These are phyloP conservation scores for Hypomontagnella monticulosa DNA, from an alignment of 495 filamentous ascomycete genomes.

Conservation along the genomic window DNA sequence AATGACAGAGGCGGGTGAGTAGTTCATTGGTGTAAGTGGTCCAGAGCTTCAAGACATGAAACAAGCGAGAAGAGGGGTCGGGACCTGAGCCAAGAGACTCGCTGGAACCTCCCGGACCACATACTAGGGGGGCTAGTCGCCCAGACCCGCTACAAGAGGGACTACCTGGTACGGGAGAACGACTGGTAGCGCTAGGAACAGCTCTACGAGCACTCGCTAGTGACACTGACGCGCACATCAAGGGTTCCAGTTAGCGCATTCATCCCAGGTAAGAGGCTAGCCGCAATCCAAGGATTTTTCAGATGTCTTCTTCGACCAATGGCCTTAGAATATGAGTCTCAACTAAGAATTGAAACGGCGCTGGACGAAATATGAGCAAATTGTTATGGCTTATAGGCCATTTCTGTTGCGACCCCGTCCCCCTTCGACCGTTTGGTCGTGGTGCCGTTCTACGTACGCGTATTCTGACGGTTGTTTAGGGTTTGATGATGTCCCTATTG, in stretches of 20 bases:
- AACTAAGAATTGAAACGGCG: conserved; percentile 29
- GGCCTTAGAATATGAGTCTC: background rate
- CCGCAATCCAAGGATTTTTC: conserved; percentile 10
- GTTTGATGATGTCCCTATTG: background rate
- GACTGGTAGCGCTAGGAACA: conserved; percentile 22
- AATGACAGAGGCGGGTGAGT: conserved; percentile 35
- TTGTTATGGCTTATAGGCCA: conserved; percentile 12
- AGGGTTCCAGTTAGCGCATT: conserved; percentile 40
- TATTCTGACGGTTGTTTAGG: conserved; percentile 14
- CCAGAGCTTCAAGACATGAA: conserved; percentile 39
- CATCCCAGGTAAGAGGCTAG: conserved; percentile 8
- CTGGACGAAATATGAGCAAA: conserved; percentile 27
- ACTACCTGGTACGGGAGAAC: background rate
- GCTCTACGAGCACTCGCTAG: conserved; percentile 21
- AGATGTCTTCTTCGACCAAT: conserved; percentile 17
- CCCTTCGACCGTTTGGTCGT: background rate
- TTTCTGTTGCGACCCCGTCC: conserved; percentile 21
- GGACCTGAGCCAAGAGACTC: conserved; percentile 21
- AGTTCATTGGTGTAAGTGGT: conserved; percentile 41
- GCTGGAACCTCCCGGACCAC: conserved; percentile 30
- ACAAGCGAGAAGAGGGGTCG: conserved; percentile 39
- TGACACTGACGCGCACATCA: conserved; percentile 24
- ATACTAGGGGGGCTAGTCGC: conserved; percentile 25
- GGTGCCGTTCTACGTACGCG: conserved; percentile 10
- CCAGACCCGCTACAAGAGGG: conserved; percentile 7